Base-by-base conservation (phyloP, 257 asterid genomes). In the Forsythia suspensa region DNA sequence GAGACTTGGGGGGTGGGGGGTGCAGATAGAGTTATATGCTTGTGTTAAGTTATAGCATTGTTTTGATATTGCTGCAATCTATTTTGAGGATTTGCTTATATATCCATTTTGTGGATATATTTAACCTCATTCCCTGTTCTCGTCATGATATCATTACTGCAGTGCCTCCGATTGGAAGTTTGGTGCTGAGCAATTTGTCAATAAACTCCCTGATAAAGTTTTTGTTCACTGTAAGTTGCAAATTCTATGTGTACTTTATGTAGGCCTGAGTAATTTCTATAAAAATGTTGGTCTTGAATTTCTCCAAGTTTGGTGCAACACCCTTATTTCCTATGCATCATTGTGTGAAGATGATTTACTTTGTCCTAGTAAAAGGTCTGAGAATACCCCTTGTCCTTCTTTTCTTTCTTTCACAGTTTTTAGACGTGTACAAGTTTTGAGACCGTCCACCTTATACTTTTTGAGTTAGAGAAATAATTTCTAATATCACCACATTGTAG, bases 91-190 rank as follows among this genome's bases (percentile, higher is more conserved):
- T 16, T 61, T 61, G 68, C 38, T 61, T n/a, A 11, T 29, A 29
- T 29, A 29, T 29, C 18, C 12, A 5, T 13, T 13, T 46, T 61
- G 11, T 37, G 37, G 18, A 55, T 16, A 11, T 21, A n/a, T 9
- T 61, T 24, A 24, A 15, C 4, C 69, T 61, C 36, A 24, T 9
- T 21, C 6, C 37, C 37, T 61, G 29, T n/a, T 61, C 37, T 61
- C 21, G 6, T 21, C 20, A 61, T 61, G 69, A 21, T 61, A 61
- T 7, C 16, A 20, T 21, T 61, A 42, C 65, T 73, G 85, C 97
- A 96, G 99, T 89, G 86, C 91, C 55, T 81, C 91, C 1, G 93
- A 96, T 85, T 96, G 99, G 98, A 91, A 88, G 79, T 96, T 88
- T 77, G 98, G 88, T 8, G 96, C 99, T 0, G 96, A 92, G 81